A percentile compares a stretch with the other conserved stretches of the same genome.
These are phyloP conservation scores for Boletus pseudo-olivaceus DNA, from an alignment of 768 basidiomycete genomes.

Conservation along the genomic window DNA sequence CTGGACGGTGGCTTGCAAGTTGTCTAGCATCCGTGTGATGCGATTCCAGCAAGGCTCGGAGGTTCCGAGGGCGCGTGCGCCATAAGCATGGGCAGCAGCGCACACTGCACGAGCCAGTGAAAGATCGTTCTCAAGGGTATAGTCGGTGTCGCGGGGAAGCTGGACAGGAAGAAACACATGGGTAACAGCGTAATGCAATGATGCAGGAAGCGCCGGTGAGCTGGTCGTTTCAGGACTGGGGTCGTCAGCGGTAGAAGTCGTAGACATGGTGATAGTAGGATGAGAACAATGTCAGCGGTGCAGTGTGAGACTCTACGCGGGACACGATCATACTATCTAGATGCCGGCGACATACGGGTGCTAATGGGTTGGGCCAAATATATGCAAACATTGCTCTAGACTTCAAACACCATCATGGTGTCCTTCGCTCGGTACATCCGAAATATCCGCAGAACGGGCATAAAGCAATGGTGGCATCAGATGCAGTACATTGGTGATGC, in stretches of 20 bases:
- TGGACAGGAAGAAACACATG: neutral
- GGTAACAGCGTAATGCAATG: no score
- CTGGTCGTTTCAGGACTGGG: neutral
- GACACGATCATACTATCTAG: no score
- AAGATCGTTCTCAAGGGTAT: neutral
- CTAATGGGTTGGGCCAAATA: constrained; percentile 18
- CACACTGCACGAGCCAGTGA: constrained; percentile 1
- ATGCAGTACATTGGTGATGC: constrained; percentile 94
- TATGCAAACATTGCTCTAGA: constrained; percentile 15
- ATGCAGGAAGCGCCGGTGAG: no score
- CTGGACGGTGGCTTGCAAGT: neutral
- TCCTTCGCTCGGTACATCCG: constrained; percentile 75
- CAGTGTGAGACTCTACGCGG: no score
- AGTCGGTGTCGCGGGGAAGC: neutral
- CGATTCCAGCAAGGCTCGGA: neutral
- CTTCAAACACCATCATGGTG: constrained; percentile 44
- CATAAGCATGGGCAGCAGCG: constrained; percentile 2
- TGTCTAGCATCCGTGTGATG: constrained; percentile 4
- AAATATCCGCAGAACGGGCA: constrained; percentile 68
- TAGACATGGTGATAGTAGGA: no score
- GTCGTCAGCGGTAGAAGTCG: no score
- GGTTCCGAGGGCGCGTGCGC: neutral
- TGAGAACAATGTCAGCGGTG: no score
- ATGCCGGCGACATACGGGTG: neutral
- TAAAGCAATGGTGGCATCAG: constrained; percentile 87